Evolutionary conservation across 768 basidiomycete species (phyloP).

Genomic region (Rossbeevera mucosa): DNA sequence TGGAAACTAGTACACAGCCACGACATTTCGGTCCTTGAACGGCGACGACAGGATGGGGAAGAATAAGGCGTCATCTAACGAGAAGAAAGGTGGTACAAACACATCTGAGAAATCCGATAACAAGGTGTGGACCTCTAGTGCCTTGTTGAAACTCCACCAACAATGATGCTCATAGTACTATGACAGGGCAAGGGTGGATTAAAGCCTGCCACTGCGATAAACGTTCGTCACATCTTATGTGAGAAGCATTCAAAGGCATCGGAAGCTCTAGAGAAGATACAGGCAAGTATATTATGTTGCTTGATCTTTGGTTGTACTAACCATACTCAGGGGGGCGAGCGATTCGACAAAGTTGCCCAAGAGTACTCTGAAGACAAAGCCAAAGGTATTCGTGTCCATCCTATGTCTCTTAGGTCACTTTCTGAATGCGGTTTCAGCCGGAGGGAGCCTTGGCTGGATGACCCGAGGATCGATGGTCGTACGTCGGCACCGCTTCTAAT

Average conservation of each 20-base stretch:
- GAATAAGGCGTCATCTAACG: conserved; percentile 23
- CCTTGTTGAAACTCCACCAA: not conserved
- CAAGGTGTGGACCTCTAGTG: conserved; percentile 20
- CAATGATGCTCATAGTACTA: not conserved
- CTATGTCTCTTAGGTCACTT: not conserved
- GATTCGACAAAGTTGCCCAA: conserved; percentile 86
- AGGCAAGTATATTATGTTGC: conserved; percentile 57
- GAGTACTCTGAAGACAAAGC: conserved; percentile 92
- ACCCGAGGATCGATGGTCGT: conserved; percentile 80
- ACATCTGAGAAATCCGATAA: conserved; percentile 16
- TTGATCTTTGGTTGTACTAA: not conserved
- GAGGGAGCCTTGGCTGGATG: conserved; percentile 88
- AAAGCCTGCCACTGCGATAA: conserved; percentile 77
- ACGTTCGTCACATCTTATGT: conserved; percentile 84
- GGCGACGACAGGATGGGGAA: conserved; percentile 27
- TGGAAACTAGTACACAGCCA: no score
- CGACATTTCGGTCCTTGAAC: no score
- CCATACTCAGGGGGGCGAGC: conserved; percentile 57
- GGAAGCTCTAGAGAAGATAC: conserved; percentile 75
- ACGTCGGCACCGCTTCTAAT: conserved; percentile 17
- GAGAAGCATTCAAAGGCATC: conserved; percentile 80
- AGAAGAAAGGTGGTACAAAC: conserved; percentile 19
- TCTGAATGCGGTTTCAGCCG: conserved; percentile 43
- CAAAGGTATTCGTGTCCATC: conserved; percentile 58
- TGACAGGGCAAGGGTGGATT: conserved; percentile 51